Percentiles rank a stretch among this genome's conserved stretches.
Conservation (phyloP, 2,329 filamentous ascomycete species). For the Gyromitra esculenta region DNA sequence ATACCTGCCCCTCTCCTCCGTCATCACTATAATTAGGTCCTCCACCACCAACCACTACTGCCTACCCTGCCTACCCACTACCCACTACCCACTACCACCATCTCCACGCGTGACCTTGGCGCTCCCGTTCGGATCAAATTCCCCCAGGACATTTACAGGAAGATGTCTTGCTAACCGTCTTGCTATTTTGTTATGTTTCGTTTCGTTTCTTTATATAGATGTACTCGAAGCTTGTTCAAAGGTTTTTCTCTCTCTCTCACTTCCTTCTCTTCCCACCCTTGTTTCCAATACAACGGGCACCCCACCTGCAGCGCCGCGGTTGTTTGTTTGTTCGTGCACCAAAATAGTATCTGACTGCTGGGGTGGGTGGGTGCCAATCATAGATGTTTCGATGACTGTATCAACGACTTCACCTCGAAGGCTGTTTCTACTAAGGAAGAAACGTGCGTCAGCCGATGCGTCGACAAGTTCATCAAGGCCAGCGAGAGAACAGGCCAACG, state of each 20-base stretch:
- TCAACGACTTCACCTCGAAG: slow-evolving; percentile 99
- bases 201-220: slow-evolving; percentile 63
- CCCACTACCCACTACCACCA: not conserved
- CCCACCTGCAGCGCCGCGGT: slow-evolving; percentile 49
- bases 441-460: slow-evolving; percentile 91
- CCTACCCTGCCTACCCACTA: no score
- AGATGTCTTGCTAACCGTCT: slow-evolving; percentile 28
- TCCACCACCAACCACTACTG: not conserved
- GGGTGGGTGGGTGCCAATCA: slow-evolving; percentile 69
- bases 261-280: slow-evolving; percentile 9
- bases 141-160: not conserved
- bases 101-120: not conserved
- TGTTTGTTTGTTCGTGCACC: slow-evolving; percentile 62
- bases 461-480: slow-evolving; percentile 94
- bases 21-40: slow-evolving; percentile 46
- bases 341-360: slow-evolving; percentile 57
- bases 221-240: slow-evolving; percentile 70
- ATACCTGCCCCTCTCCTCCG: slow-evolving; percentile 4
- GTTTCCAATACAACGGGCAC: slow-evolving; percentile 21
- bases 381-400: slow-evolving; percentile 94
- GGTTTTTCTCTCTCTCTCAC: slow-evolving; percentile 49
- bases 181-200: not conserved
- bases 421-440: slow-evolving; percentile 87
- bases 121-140: slow-evolving; percentile 6
- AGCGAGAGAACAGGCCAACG: slow-evolving; percentile 89